A percentile compares a stretch with the other conserved stretches of the same genome.
These are phyloP conservation scores for Zasmidium cellare DNA, from an alignment of 2,329 filamentous ascomycete species.

Conservation along the genomic window DNA sequence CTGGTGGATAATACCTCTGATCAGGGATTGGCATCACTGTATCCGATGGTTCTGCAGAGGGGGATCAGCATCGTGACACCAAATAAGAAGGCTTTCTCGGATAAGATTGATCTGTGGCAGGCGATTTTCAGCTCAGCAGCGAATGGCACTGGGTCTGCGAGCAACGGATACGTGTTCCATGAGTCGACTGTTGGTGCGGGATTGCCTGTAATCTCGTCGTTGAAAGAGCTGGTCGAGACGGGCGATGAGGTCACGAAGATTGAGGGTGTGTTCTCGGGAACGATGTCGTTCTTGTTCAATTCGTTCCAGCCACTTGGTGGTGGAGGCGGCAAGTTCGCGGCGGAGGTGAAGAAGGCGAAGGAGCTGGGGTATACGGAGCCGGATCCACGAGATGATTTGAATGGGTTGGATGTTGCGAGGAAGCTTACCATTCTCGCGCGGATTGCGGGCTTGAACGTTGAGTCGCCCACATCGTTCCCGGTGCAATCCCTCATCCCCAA, in stretches of 20 bases:
- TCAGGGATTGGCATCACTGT: slow-evolving; percentile 77
- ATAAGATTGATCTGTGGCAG: slow-evolving; percentile 77
- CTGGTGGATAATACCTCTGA: slow-evolving; percentile 96
- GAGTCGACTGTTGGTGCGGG: slow-evolving; percentile 94
- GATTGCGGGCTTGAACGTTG: slow-evolving; percentile 76
- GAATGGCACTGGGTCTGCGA: slow-evolving; percentile 52
- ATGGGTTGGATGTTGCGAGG: slow-evolving; percentile 86
- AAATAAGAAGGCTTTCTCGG: slow-evolving; percentile 97
- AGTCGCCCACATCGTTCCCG: slow-evolving; percentile 84
- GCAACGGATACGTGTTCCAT: slow-evolving; percentile 80
- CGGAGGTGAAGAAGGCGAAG: slow-evolving; percentile 89
- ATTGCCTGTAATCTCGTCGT: slow-evolving; percentile 86
- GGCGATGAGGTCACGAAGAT: slow-evolving; percentile 90
- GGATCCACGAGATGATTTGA: slow-evolving; percentile 81
- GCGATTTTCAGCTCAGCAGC: slow-evolving; percentile 77
- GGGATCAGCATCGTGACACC: slow-evolving; percentile 92
- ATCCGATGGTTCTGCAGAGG: slow-evolving; percentile 75
- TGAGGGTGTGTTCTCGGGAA: slow-evolving; percentile 96
- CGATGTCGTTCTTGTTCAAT: slow-evolving; percentile 98
- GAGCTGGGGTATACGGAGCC: slow-evolving; percentile 89
- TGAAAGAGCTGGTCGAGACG: slow-evolving; percentile 92
- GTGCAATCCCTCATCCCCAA: slow-evolving; percentile 91
- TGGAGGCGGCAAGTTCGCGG: slow-evolving; percentile 79
- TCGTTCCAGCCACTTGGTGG: slow-evolving; percentile 83
- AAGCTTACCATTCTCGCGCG: slow-evolving; percentile 95